Percentiles rank a stretch among this genome's conserved stretches.
phyloP scores from a whole-genome alignment of 106 monocot genomes.

The Chionographis japonica region DNA sequence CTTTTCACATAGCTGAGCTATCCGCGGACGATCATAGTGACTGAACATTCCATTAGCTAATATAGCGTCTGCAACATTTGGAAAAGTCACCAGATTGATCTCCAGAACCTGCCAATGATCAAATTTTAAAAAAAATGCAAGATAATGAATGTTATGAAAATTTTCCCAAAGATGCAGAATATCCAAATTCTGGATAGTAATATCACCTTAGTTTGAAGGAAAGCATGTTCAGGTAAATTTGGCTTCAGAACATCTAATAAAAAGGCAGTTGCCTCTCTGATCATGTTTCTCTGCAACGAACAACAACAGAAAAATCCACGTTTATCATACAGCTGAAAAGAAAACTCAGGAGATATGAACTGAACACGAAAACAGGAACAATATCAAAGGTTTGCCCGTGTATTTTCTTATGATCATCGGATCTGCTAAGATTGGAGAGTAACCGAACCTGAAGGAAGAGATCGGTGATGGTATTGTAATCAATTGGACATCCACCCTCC shows the following conservation, averaged over 20 bases:
- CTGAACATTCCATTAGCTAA: conserved; percentile 99
- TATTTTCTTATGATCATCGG: no score
- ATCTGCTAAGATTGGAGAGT: background rate
- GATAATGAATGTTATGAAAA: background rate
- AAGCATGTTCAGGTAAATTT: conserved; percentile 95
- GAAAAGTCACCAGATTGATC: conserved; percentile 97
- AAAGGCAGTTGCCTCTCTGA: conserved; percentile 96
- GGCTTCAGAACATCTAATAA: conserved; percentile 97
- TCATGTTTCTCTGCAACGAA: conserved; percentile 81
- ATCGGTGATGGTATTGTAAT: conserved; percentile 98
- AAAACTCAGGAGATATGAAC: background rate
- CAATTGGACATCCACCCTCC: conserved; percentile 96
- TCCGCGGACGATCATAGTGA: conserved; percentile 96
- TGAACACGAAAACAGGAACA: background rate
- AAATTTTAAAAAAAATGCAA: background rate
- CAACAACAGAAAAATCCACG: conserved; percentile 10
- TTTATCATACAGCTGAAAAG: background rate
- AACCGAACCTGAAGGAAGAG: conserved; percentile 85
- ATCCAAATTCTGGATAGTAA: background rate
- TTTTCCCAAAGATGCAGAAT: background rate
- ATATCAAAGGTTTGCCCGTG: no score
- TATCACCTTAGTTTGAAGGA: conserved; percentile 90
- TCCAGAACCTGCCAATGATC: conserved; percentile 66
- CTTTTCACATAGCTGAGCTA: conserved; percentile 96
- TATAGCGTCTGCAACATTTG: conserved; percentile 99